A percentile compares a stretch with the other conserved stretches of the same genome.
These are phyloP conservation scores for Salix suchowensis DNA, from an alignment of 345 rosid genomes.

Conservation along the genomic window DNA sequence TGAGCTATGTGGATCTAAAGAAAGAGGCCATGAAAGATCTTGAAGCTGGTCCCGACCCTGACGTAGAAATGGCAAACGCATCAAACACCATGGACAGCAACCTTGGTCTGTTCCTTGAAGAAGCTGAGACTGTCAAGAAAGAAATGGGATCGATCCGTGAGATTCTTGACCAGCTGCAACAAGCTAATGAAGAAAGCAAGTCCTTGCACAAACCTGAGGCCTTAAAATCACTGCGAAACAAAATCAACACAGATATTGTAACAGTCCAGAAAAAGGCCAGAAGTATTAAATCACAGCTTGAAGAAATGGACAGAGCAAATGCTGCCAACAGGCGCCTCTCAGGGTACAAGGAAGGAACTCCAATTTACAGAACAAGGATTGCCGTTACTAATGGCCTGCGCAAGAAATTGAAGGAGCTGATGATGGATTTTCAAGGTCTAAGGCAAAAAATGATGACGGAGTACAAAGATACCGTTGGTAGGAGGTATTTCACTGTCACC, in stretches of 20 bases:
- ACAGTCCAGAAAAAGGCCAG: conserved; percentile 61
- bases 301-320: conserved; percentile 83
- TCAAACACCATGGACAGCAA: conserved; percentile 51
- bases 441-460: conserved; percentile 91
- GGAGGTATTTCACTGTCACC: conserved; percentile 87
- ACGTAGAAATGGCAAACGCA: conserved; percentile 55
- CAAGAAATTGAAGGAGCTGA: conserved; percentile 75
- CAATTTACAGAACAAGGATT: conserved; percentile 65
- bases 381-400: conserved; percentile 80
- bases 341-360: conserved; percentile 70
- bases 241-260: conserved; percentile 67
- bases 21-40: conserved; percentile 90
- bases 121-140: conserved; percentile 82
- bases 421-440: conserved; percentile 92
- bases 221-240: conserved; percentile 51
- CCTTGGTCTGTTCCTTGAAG: conserved; percentile 74
- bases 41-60: conserved; percentile 69
- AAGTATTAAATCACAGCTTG: conserved; percentile 58
- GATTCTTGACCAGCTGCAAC: conserved; percentile 53
- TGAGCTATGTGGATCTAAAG: conserved; percentile 84
- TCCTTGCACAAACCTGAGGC: conserved; percentile 73
- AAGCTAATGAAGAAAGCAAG: conserved; percentile 73
- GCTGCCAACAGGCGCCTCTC: conserved; percentile 76
- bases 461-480: conserved; percentile 80
- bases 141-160: conserved; percentile 74